These are phyloP conservation scores for Paramecium biaurelia DNA, from an alignment of 73 alveolate species.

Conservation along the genomic window DNA sequence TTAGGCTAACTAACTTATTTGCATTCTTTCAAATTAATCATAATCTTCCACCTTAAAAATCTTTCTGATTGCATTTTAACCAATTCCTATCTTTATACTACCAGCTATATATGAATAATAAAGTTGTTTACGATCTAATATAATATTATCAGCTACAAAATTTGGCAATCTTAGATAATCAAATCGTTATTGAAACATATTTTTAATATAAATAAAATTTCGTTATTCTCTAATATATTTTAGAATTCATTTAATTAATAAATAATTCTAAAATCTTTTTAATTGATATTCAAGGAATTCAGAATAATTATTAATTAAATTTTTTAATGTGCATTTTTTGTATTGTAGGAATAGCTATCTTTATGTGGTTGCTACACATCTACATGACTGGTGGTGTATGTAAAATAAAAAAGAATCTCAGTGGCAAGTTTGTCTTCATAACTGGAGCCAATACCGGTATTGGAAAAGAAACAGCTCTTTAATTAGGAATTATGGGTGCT, in stretches of 20 bases:
- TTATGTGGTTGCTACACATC: neutral
- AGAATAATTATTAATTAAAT: neutral
- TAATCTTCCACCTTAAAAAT: neutral
- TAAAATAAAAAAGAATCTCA: constrained; percentile 8
- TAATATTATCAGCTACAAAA: neutral
- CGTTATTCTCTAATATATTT: neutral
- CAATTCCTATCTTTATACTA: neutral
- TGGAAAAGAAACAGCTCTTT: constrained; percentile 54
- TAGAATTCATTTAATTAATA: neutral
- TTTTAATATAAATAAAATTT: neutral
- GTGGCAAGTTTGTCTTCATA: constrained; percentile 9
- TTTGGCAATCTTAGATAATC: neutral
- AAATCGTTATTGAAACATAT: constrained; percentile 9
- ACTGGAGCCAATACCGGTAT: constrained; percentile 65
- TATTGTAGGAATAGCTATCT: neutral
- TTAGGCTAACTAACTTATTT: neutral
- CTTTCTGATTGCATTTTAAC: neutral
- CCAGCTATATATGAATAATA: neutral
- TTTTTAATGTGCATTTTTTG: neutral
- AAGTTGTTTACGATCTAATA: neutral
- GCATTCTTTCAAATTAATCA: neutral
- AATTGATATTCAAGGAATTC: neutral
- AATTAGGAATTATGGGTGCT: constrained; percentile 49
- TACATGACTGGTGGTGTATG: neutral
- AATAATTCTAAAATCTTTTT: neutral